Base-by-base conservation (phyloP, 805 yeast genomes). In the Brettanomyces anomalus region DNA sequence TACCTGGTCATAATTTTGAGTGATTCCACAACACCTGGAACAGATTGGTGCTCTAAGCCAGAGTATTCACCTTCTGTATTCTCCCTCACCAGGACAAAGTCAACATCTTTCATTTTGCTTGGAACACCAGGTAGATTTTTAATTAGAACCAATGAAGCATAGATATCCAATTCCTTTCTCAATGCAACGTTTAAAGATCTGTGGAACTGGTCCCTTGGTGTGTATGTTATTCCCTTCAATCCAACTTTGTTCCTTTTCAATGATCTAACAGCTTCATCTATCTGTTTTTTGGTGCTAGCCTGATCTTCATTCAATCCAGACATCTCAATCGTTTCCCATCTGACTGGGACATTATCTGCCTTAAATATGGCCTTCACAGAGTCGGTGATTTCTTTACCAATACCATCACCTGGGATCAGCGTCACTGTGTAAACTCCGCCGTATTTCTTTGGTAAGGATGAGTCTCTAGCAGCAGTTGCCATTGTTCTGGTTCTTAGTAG, bases 1-100 rank as follows among this genome's bases (percentile, higher is more conserved):
- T 77, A 76, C 69, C 85, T 81, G 57, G 97, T 90, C 74, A 90
- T 84, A 67, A 93, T 86, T 74, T 93, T 90, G 58, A 89, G 74
- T 35, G 96, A 85, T 75, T 90, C 97, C 53, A 93, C 97, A 52
- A 90, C 96, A 68, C 96, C 97, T 52, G 95, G 95, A 57, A 86
- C 93, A 39, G 96, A 85, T 67, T 84, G 93, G 71, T 93, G 97
- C 76, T 90, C 98, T 59, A 93, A 76, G 59, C 97, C 97, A 41
- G 97, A 90, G 74, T 87, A 90, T 71, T 90, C 97, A 71, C 96
- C 97, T 72, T 90, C 97, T 54, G 97, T 90, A 76, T 93, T 93
- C 71, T 93, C 98, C 76, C 98, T 87, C 63, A 93, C 94, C 52
- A 93, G 75, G 34, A 89, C 96, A 61, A 90, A 77, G 70, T 89